Base-by-base conservation (phyloP, 1,284 basidiomycete genomes). In the Sporisorium sorghi region DNA sequence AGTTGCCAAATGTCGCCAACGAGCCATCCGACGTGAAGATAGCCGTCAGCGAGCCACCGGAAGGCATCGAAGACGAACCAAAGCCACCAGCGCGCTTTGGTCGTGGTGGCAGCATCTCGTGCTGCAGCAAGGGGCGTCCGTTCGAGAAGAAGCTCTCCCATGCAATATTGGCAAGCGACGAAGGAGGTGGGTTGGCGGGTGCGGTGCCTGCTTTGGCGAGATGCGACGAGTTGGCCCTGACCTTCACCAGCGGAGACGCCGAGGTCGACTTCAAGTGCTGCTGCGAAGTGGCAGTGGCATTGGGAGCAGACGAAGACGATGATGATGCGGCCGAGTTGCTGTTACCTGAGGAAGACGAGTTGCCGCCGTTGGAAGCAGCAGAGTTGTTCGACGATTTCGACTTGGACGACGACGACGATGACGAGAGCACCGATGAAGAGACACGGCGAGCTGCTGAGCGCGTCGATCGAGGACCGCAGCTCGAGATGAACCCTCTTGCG, bases 91-190 rank as follows among this genome's bases (percentile, higher is more conserved):
- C 53, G 26, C 62, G 61, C 51, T 77, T 77, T 21, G 63, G 58
- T 6, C 68, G 60, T 37, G 71, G 66, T 24, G 74, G 74, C 37
- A 77, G 69, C 58, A 73, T 66, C 55, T 73, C 73, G 55, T 78
- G 77, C 57, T 79, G 72, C 42, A 79, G 58, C 54, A 79, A 55
- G 5, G 78, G 78, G 1, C 78, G 65, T 2, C 62, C 66, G 14
- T 65, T 64, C 17, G 76, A 62, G 65, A 76, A 79, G 23, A 79
- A 79, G 64, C 66, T 61, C 56, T 79, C 69, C 63, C 63, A 72
- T 32, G 73, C 76, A 8, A 79, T 58, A 33, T 43, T 66, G 21
- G 52, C 57, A 17, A 74, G 58, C 21, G 76, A 68, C 1, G 76
- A 71, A 1, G 70, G 73, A 37, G 77, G 78, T 11, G 78, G 78